phyloP scores from a whole-genome alignment of 768 basidiomycete genomes.

The Hericium coralloides region DNA sequence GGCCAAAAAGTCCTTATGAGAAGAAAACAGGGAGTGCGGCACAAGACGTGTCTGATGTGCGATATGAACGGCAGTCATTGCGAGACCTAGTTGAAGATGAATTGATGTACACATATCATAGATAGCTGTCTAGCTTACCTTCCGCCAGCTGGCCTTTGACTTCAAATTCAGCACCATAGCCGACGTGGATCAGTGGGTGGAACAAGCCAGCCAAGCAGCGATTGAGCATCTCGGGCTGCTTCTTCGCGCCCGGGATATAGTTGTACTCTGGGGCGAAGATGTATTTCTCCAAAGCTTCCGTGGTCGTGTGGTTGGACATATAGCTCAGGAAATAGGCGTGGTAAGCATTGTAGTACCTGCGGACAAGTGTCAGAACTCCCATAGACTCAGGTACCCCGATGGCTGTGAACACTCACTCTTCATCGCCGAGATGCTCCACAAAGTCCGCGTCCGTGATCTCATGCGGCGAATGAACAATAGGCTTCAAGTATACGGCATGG shows the following conservation, averaged over 20 bases:
- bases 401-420: conserved; percentile 29
- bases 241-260: conserved; percentile 20
- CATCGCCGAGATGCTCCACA: conserved; percentile 46
- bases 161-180: conserved; percentile 55
- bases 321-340: conserved; percentile 41
- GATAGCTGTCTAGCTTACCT: conserved; percentile 28
- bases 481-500: conserved; percentile 27
- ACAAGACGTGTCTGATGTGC: conserved; percentile 28
- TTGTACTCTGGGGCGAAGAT: conserved; percentile 49
- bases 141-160: conserved; percentile 52
- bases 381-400: no score
- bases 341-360: conserved; percentile 49
- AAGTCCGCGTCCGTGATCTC: conserved; percentile 39
- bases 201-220: conserved; percentile 48
- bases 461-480: conserved; percentile 33
- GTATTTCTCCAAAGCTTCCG: conserved; percentile 46
- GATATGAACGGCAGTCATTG: conserved; percentile 42
- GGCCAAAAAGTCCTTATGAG: neutral
- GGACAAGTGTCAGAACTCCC: no score
- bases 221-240: conserved; percentile 46
- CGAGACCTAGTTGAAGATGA: conserved; percentile 34
- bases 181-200: conserved; percentile 58
- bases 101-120: neutral
- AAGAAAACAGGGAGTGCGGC: conserved; percentile 18
- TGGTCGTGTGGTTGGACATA: conserved; percentile 33